Percentiles rank a stretch among this genome's conserved stretches.
Evolutionary conservation across 345 rosid genomes (phyloP).

Genomic region (Euclidium syriacum): DNA sequence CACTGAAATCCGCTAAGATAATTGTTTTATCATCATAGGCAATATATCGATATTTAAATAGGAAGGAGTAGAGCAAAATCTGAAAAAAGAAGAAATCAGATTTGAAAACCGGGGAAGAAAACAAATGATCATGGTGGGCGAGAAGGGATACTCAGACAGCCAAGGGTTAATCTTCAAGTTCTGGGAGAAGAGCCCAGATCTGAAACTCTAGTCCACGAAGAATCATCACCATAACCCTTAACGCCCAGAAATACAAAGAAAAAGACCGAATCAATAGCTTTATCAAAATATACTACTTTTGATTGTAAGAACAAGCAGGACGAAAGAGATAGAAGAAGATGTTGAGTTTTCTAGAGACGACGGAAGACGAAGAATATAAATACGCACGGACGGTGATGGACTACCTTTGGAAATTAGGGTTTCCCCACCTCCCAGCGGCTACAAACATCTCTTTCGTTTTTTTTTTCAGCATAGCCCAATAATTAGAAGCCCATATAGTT

Average conservation of each 20-base stretch:
- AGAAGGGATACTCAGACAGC: slow-evolving; percentile 89
- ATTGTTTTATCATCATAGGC: slow-evolving; percentile 76
- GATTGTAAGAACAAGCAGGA: background rate
- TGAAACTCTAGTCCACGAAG: slow-evolving; percentile 99
- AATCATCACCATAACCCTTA: slow-evolving; percentile 57
- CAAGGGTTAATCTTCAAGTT: slow-evolving; percentile 95
- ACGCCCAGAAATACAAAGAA: background rate
- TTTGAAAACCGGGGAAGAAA: background rate
- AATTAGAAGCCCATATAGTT: background rate
- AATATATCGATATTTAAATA: no score
- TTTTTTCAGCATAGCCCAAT: background rate
- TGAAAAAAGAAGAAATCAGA: no score
- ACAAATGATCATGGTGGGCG: background rate
- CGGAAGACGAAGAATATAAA: slow-evolving; percentile 5
- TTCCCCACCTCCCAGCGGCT: background rate
- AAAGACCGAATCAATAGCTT: background rate
- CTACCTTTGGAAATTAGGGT: slow-evolving; percentile 15
- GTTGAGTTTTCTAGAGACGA: fast-evolving
- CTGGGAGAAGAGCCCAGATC: slow-evolving; percentile 61
- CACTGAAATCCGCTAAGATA: slow-evolving; percentile 99
- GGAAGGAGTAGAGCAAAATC: no score
- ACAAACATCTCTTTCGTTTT: background rate
- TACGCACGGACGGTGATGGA: background rate
- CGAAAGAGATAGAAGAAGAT: background rate
- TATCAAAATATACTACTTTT: no score